Base-by-base conservation (phyloP, 1,284 basidiomycete species). In the Microbotryum lychnidis-dioicae region DNA sequence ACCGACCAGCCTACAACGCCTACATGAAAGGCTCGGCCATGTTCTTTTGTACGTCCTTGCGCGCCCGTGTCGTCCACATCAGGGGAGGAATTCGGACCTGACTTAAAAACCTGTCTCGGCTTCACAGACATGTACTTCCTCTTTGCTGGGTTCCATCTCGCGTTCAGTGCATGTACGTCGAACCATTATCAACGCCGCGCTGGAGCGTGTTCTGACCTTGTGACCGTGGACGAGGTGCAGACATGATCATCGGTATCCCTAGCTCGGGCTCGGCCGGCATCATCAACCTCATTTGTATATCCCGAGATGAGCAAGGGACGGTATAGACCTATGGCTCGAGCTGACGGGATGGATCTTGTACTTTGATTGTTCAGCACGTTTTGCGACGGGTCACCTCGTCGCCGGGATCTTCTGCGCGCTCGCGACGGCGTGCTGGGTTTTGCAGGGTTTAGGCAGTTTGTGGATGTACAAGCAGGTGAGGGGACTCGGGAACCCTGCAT, bases 181-280 rank as follows among this genome's bases (percentile, higher is more conserved):
- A 60, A 25, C 25, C 23, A 8, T 29, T 20, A 14, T 71, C 53
- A 63, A 62, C 53, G 51, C 60, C 50, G 70, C 72, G 69, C 58
- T 70, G 73, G 46, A 75, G 59, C 33, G 46, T 37, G 66, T 69
- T 65, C 64, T 56, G 31, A 48, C 3, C 75, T 91, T 89, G 37
- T 16, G 16, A 16, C 16, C 16, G 14, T 42, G 16, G 14, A 12
- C 37, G 12, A 18, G 12, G 5, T 85, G 88, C 73, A 50, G 63
- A 58, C 60, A 63, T 64, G 53, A 70, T 74, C 27, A 68, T 76
- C 44, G 73, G 76, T 12, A 73, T 76, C 65, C 74, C 72, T 20
- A 87, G 88, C 62, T 96, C 93, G 49, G 94, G 94, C 29, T 90
- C 89, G 47, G 91, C 90, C 14, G 94, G 96, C n/a, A 80, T 98